phyloP scores from a whole-genome alignment of 768 basidiomycete genomes.

The Macrolepiota albuminosa region DNA sequence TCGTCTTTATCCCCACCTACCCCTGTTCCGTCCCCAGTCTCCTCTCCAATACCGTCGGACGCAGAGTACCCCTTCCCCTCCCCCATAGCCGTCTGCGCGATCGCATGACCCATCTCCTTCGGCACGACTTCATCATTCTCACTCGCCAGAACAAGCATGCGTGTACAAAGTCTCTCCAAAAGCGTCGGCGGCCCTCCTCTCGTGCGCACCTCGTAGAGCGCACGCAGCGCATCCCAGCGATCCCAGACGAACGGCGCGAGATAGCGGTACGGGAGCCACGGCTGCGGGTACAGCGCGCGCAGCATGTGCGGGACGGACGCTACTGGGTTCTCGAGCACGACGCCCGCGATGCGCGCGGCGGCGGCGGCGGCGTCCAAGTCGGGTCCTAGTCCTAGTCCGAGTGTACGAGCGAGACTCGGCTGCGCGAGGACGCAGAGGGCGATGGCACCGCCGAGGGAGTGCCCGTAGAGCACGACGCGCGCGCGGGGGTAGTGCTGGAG shows the following conservation, averaged over 20 bases:
- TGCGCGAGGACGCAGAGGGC: slow-evolving; percentile 34
- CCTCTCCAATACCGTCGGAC: neutral
- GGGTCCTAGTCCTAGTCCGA: neutral
- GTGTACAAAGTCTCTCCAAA: slow-evolving; percentile 13
- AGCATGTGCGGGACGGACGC: slow-evolving; percentile 44
- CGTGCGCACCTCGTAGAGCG: slow-evolving; percentile 10
- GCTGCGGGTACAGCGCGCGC: slow-evolving; percentile 38
- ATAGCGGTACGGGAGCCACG: slow-evolving; percentile 46
- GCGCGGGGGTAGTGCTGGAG: slow-evolving; percentile 26
- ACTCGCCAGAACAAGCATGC: slow-evolving; percentile 33
- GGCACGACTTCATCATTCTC: slow-evolving; percentile 46
- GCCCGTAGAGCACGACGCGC: slow-evolving; percentile 36
- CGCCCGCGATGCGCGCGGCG: slow-evolving; percentile 23
- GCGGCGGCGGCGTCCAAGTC: no score
- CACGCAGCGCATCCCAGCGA: slow-evolving; percentile 38
- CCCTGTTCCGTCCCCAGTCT: neutral
- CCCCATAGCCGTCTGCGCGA: slow-evolving; percentile 13
- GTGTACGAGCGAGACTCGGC: slow-evolving; percentile 8
- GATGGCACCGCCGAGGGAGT: slow-evolving; percentile 44
- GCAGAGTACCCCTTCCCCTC: no score
- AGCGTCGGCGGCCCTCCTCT: neutral
- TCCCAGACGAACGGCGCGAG: slow-evolving; percentile 40
- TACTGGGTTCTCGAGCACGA: slow-evolving; percentile 49
- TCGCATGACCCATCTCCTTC: slow-evolving; percentile 26
- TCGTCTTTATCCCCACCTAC: neutral